phyloP scores from a whole-genome alignment of 352 stramenopile genomes.

The Pythium dissimile region DNA sequence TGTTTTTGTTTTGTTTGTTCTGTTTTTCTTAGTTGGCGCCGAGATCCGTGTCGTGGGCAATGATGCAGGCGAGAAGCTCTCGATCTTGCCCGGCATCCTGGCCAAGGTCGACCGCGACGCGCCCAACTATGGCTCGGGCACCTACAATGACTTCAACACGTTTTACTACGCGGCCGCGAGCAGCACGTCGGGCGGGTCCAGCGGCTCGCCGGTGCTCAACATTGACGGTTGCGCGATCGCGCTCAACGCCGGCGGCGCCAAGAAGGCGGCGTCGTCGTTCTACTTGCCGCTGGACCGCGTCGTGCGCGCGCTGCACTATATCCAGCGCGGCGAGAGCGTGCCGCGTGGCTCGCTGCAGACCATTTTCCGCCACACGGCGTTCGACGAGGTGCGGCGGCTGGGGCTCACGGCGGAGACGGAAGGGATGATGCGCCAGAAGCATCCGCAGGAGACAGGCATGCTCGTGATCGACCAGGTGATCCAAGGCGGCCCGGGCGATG shows the following conservation, averaged over 20 bases:
- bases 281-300: slow-evolving; percentile 89
- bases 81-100: slow-evolving; percentile 87
- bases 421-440: slow-evolving; percentile 55
- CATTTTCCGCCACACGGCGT: slow-evolving; percentile 87
- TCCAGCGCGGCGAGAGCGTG: slow-evolving; percentile 53
- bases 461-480: slow-evolving; percentile 88
- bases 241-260: slow-evolving; percentile 89
- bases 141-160: slow-evolving; percentile 93
- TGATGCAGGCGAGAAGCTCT: slow-evolving; percentile 90
- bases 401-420: slow-evolving; percentile 72
- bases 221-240: slow-evolving; percentile 87
- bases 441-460: slow-evolving; percentile 86
- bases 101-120: slow-evolving; percentile 89
- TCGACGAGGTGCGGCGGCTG: slow-evolving; percentile 85
- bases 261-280: slow-evolving; percentile 86
- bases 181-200: slow-evolving; percentile 86
- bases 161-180: slow-evolving; percentile 90
- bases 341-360: slow-evolving; percentile 83
- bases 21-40: slow-evolving; percentile 56
- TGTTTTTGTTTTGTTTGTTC: no score
- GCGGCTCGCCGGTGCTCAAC: slow-evolving; percentile 87
- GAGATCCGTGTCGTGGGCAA: slow-evolving; percentile 93
- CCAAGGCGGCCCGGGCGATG: slow-evolving; percentile 66
- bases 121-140: slow-evolving; percentile 79
- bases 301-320: slow-evolving; percentile 66